phyloP scores from a whole-genome alignment of 2,329 filamentous ascomycete genomes.

The Stemphylium beticola region DNA sequence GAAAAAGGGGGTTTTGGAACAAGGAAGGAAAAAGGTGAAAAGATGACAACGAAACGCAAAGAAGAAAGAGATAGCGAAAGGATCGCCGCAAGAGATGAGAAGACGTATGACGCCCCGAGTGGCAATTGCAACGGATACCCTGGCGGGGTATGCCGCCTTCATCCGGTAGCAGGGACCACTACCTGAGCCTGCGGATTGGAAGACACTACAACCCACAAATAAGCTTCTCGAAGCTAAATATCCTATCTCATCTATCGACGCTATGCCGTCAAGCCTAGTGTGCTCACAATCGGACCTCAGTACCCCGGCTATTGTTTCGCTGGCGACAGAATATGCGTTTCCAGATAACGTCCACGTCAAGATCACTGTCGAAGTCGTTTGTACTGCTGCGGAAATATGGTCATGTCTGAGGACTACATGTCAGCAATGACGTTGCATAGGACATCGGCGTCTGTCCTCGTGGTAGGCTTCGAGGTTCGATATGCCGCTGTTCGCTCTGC shows the following conservation, averaged over 20 bases:
- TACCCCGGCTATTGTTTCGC: conserved; percentile 9
- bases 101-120: background rate
- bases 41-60: background rate
- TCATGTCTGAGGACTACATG: background rate
- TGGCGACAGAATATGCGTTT: background rate
- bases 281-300: no score
- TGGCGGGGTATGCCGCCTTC: background rate
- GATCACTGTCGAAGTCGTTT: background rate
- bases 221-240: no score
- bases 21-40: background rate
- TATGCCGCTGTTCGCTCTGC: background rate
- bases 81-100: background rate
- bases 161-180: background rate
- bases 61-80: background rate
- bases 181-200: background rate
- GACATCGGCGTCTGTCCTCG: background rate
- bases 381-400: conserved; percentile 1
- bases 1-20: background rate
- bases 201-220: no score
- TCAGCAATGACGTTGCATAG: conserved; percentile 3
- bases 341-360: conserved; percentile 3
- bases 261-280: no score
- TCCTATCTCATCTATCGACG: no score
- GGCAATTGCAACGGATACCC: background rate
- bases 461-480: background rate